phyloP scores from a whole-genome alignment of 345 rosid species.

The Bretschneidera sinensis region DNA sequence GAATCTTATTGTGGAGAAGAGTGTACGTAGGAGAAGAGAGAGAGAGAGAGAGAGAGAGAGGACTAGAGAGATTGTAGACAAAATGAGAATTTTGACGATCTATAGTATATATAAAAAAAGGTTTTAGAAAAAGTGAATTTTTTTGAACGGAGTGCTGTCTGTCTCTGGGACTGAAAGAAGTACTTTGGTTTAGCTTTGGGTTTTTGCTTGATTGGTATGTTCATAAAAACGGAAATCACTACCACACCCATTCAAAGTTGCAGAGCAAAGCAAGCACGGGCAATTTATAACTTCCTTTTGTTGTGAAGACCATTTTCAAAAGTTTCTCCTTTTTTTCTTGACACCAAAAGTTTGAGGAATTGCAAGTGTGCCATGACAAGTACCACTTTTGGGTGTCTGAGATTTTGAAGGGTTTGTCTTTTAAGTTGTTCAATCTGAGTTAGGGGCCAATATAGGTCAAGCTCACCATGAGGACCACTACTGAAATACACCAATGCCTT shows the following conservation, averaged over 20 bases:
- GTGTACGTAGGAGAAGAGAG: conserved; percentile 10
- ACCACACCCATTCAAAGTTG: conserved; percentile 9
- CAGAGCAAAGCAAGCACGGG: conserved; percentile 10
- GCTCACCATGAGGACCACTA: not conserved
- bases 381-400: not conserved
- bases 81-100: conserved; percentile 30
- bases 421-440: too few relatives aligned
- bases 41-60: conserved; percentile 13
- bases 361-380: conserved; percentile 4
- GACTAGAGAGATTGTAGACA: conserved; percentile 23
- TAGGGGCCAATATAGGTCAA: too few relatives aligned
- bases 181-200: conserved; percentile 26
- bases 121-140: conserved; percentile 21
- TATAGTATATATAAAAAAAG: conserved; percentile 2
- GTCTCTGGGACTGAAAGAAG: conserved; percentile 10
- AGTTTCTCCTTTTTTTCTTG: not conserved
- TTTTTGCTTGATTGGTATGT: conserved; percentile 37
- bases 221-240: conserved; percentile 21
- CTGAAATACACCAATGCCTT: too few relatives aligned
- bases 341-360: not conserved
- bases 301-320: not conserved
- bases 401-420: not conserved
- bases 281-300: not conserved
- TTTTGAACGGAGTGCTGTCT: conserved; percentile 22
- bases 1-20: conserved; percentile 22